phyloP scores from a whole-genome alignment of 257 asterid genomes.

The Forsythia viridissima region DNA sequence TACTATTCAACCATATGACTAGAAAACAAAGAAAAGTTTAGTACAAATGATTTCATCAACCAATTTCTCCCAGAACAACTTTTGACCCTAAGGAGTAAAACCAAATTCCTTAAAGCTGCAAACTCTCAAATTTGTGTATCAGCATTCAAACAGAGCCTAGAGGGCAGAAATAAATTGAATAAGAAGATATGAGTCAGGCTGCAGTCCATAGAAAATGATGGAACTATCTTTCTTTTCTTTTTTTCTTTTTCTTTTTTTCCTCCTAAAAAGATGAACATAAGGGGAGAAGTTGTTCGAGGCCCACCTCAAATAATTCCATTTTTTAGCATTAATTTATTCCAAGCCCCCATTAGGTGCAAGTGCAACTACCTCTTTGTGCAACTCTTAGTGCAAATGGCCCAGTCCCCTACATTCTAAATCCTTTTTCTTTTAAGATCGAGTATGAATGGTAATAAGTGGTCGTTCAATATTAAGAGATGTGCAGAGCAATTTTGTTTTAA shows the following conservation, averaged over 20 bases:
- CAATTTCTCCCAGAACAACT: constrained; percentile 21
- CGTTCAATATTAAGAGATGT: too few relatives aligned
- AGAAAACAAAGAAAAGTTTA: constrained; percentile 5
- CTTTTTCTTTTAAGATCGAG: constrained; percentile 8
- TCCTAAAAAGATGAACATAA: too few relatives aligned
- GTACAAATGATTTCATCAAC: not conserved
- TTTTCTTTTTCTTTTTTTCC: not conserved
- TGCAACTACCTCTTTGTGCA: too few relatives aligned
- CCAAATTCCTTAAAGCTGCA: constrained; percentile 26
- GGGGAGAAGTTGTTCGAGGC: too few relatives aligned
- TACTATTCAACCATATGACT: constrained; percentile 3
- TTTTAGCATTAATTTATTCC: too few relatives aligned
- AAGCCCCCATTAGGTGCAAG: too few relatives aligned
- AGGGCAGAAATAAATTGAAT: constrained; percentile 8
- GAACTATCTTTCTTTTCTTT: constrained; percentile 3
- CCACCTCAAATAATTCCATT: too few relatives aligned
- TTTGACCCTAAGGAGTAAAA: constrained; percentile 31
- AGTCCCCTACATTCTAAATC: not conserved
- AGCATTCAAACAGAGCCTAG: not conserved
- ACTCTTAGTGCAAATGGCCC: too few relatives aligned
- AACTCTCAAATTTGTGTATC: constrained; percentile 2
- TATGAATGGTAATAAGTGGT: not conserved
- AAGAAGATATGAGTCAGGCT: constrained; percentile 22
- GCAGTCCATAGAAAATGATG: constrained; percentile 35
- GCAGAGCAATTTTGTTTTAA: too few relatives aligned